Percentiles rank a stretch among this genome's conserved stretches.
Conservation (phyloP, 495 filamentous ascomycete genomes). For the Chaetomium cochliodes region DNA sequence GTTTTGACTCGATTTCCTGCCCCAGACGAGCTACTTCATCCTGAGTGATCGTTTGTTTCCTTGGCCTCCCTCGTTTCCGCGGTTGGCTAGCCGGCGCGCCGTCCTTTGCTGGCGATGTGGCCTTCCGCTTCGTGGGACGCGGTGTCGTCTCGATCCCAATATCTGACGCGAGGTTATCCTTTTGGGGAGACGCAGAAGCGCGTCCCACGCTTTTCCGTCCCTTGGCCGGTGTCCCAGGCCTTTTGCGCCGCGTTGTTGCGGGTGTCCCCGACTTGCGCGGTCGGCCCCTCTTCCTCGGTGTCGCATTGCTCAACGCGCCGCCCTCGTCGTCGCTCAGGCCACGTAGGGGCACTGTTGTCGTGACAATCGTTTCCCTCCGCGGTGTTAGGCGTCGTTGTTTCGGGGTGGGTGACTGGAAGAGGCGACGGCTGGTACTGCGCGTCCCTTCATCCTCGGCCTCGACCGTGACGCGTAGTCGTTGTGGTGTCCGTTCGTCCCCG, state of each 20-base stretch:
- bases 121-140: slow-evolving; percentile 36
- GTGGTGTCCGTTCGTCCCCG: slow-evolving; percentile 48
- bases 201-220: slow-evolving; percentile 8
- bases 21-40: slow-evolving; percentile 24
- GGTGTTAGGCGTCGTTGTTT: slow-evolving; percentile 23
- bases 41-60: slow-evolving; percentile 25
- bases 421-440: slow-evolving; percentile 37
- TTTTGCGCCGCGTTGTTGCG: slow-evolving; percentile 43
- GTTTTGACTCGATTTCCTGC: slow-evolving; percentile 24
- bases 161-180: slow-evolving; percentile 28
- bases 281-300: slow-evolving; percentile 41
- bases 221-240: slow-evolving; percentile 42
- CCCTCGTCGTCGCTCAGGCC: slow-evolving; percentile 47
- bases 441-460: slow-evolving; percentile 45
- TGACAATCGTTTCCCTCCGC: slow-evolving; percentile 31
- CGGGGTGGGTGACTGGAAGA: slow-evolving; percentile 44
- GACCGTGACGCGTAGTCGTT: slow-evolving; percentile 54
- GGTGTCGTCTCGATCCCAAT: slow-evolving; percentile 29
- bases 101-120: slow-evolving; percentile 28
- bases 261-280: slow-evolving; percentile 44
- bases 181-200: slow-evolving; percentile 19
- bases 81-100: slow-evolving; percentile 26
- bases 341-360: slow-evolving; percentile 51
- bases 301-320: slow-evolving; percentile 35
- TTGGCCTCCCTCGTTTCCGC: slow-evolving; percentile 36